Evolutionary conservation across 2,329 filamentous ascomycete genomes (phyloP).

Genomic region (Colletotrichum cereale): DNA sequence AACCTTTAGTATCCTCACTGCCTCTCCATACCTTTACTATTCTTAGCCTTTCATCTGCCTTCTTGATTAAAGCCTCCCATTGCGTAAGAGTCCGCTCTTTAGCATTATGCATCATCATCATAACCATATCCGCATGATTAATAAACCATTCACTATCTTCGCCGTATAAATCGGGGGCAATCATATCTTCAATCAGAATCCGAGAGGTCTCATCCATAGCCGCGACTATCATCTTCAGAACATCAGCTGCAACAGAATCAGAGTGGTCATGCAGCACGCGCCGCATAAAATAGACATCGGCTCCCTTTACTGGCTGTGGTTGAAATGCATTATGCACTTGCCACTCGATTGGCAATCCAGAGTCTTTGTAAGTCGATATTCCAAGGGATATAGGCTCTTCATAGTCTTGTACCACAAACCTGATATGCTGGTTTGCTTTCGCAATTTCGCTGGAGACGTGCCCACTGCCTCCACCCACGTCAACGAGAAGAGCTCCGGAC

Average conservation of each 20-base stretch:
- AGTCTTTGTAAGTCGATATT: background rate
- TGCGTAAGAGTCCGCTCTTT: conserved; percentile 11
- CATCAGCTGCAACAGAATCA: background rate
- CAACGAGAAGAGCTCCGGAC: too few species aligned
- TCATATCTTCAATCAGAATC: background rate
- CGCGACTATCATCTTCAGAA: background rate
- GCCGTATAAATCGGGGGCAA: background rate
- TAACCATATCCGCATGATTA: conserved; percentile 14
- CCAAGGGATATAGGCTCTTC: background rate
- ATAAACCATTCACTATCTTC: conserved; percentile 2
- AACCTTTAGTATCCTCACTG: too few species aligned
- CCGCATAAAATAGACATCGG: background rate
- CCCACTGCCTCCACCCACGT: too few species aligned
- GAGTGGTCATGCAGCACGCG: background rate
- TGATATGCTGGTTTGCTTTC: too few species aligned
- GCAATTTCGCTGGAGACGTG: too few species aligned
- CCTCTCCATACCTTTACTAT: background rate
- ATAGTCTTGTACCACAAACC: background rate
- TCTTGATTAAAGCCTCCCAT: conserved; percentile 4
- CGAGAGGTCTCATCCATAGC: background rate
- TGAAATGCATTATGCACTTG: background rate
- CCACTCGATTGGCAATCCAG: background rate
- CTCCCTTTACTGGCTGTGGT: background rate
- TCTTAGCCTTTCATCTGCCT: background rate
- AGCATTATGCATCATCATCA: conserved; percentile 23